Percentiles rank a stretch among this genome's conserved stretches.
These are phyloP conservation scores for Nicotiana knightiana DNA, from an alignment of 257 asterid species.

Conservation along the genomic window DNA sequence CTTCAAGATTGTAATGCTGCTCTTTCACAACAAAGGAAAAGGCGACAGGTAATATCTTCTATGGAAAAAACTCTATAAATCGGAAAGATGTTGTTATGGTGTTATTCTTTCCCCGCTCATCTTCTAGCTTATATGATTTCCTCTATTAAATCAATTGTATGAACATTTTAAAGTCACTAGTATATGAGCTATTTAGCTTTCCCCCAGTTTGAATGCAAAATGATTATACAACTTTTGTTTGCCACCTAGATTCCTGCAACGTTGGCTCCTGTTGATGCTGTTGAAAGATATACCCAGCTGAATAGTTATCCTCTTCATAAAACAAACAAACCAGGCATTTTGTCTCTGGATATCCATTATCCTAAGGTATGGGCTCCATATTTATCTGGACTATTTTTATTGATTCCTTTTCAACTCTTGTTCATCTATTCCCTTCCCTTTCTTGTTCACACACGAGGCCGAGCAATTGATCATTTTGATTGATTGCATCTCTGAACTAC, in stretches of 20 bases:
- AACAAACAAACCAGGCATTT: slow-evolving; percentile 91
- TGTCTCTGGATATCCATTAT: slow-evolving; percentile 69
- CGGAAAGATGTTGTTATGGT: neutral
- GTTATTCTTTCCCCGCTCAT: neutral
- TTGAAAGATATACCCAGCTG: slow-evolving; percentile 86
- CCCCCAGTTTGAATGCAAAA: neutral
- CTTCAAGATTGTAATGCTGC: slow-evolving; percentile 78
- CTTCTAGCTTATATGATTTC: neutral
- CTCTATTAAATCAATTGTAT: neutral
- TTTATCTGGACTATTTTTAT: neutral
- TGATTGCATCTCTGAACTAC: neutral
- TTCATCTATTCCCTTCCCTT: neutral
- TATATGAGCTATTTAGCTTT: neutral
- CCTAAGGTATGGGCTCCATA: slow-evolving; percentile 50
- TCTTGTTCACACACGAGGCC: neutral
- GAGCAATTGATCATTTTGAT: neutral
- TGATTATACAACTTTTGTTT: neutral
- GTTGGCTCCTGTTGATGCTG: slow-evolving; percentile 62
- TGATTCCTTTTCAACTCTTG: neutral
- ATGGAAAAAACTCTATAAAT: neutral
- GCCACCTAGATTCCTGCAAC: slow-evolving; percentile 55
- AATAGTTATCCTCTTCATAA: slow-evolving; percentile 89
- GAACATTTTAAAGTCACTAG: neutral
- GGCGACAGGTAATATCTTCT: slow-evolving; percentile 55
- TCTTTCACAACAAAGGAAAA: slow-evolving; percentile 89